Conservation (phyloP, 192 early-diverging fungal genomes). For the Diversispora eburnea region DNA sequence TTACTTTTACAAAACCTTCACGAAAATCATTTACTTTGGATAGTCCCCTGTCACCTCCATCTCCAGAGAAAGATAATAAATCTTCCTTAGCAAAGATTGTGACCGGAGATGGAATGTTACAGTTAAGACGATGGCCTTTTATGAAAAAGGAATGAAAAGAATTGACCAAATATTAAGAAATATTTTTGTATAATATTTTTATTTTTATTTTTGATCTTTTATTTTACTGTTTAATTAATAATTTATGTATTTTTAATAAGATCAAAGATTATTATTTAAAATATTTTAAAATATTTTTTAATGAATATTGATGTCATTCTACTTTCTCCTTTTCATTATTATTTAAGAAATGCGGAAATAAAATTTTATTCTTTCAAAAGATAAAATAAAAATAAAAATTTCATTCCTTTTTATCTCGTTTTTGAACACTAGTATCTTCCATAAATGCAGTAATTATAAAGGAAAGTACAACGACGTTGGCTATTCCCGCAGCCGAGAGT, state of each 20-base stretch:
- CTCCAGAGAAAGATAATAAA: background rate
- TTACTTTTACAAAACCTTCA: background rate
- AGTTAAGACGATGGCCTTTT: background rate
- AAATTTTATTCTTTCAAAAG: no score
- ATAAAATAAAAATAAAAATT: background rate
- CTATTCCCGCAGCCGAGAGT: slow-evolving; percentile 4
- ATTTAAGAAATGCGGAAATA: no score
- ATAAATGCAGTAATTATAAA: slow-evolving; percentile 12
- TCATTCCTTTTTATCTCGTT: slow-evolving; percentile 10
- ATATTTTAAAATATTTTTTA: no score
- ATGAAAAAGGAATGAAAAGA: no score
- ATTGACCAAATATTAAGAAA: no score
- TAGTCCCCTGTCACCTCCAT: slow-evolving; percentile 2
- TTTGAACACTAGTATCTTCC: slow-evolving; percentile 12
- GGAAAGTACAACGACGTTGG: slow-evolving; percentile 19
- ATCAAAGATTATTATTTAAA: no score
- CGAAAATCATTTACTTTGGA: background rate
- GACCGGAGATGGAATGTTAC: slow-evolving; percentile 6
- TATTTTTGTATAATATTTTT: no score
- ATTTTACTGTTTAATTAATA: no score
- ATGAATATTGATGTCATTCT: no score
- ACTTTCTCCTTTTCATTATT: no score
- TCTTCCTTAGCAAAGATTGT: background rate
- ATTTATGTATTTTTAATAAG: no score
- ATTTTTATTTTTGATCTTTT: no score